Base-by-base conservation (phyloP, 2,329 filamentous ascomycete genomes). In the Rugonectria rugulosa region DNA sequence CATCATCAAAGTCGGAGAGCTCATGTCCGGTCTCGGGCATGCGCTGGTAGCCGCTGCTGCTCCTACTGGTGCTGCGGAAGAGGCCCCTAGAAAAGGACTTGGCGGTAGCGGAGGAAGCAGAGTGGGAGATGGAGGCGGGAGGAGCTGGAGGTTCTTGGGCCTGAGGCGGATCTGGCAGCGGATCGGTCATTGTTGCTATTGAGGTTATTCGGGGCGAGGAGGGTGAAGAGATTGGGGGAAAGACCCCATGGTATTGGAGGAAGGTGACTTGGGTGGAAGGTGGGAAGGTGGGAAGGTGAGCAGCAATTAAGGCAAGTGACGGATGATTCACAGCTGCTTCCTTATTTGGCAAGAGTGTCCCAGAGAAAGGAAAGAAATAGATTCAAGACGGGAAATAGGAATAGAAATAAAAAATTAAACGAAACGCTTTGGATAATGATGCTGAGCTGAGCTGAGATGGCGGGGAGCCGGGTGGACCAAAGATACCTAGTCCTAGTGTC, bases 11-110 rank as follows among this genome's bases (percentile, higher is more conserved):
- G 36, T 61, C 48, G 15, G 51, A 52, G 50, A 68, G 52, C 26
- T 68, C 65, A 49, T 68, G 65, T 2, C 32, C 47, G 26, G 7
- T 26, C 38, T 59, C 58, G 3, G 53, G 53, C 64, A 64, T 67
- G 17, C 60, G 43, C 20, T 57, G 57, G 42, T 68, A 68, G 12
- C 62, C 63, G 36, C 63, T 51, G 36, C 63, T 51, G 26, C 51
- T 59, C 24, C 31, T 60, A 10, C 58, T 54, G 23, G 50, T 44
- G 21, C 40, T 65, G 9, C 61, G 62, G 40, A 66, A 67, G 19
- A 64, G 32, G 41, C 51, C 62, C 8, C 29, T 34, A 8, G 57
- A 62, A 40, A 56, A 59, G 34, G 44, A 54, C 36, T 50, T 53
- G 42, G 38, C 47, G 31, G 60, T 50, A 20, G 49, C 50, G 10